phyloP scores from a whole-genome alignment of 495 filamentous ascomycete species.

The Trichoderma gamsii region DNA sequence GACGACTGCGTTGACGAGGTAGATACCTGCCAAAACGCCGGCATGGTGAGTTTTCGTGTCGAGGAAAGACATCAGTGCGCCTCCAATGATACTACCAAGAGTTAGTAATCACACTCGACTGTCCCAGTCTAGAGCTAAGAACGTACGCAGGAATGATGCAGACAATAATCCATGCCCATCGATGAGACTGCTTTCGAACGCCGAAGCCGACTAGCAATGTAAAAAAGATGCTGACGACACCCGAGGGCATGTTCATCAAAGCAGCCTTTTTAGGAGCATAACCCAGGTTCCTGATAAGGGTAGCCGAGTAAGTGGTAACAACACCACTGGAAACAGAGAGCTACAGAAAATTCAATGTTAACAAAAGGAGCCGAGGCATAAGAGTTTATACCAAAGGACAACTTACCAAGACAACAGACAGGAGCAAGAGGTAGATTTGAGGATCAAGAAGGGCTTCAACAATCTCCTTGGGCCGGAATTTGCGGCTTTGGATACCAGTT shows the following conservation, averaged over 20 bases:
- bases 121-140: not conserved
- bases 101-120: slow-evolving; percentile 11
- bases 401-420: slow-evolving; percentile 25
- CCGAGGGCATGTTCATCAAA: slow-evolving; percentile 55
- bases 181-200: slow-evolving; percentile 29
- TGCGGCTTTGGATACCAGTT: slow-evolving; percentile 49
- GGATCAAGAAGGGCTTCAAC: slow-evolving; percentile 32
- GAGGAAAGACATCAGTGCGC: slow-evolving; percentile 55
- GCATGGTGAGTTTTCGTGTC: slow-evolving; percentile 32
- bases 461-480: slow-evolving; percentile 40
- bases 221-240: slow-evolving; percentile 48
- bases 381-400: not conserved
- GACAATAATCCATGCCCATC: slow-evolving; percentile 31
- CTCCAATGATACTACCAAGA: slow-evolving; percentile 42
- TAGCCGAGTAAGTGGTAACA: slow-evolving; percentile 56
- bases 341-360: not conserved
- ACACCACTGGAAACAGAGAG: slow-evolving; percentile 53
- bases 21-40: slow-evolving; percentile 56
- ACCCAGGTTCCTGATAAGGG: slow-evolving; percentile 51
- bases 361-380: not conserved
- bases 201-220: slow-evolving; percentile 47
- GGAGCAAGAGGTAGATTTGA: slow-evolving; percentile 29
- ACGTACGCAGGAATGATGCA: slow-evolving; percentile 33
- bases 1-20: slow-evolving; percentile 56
- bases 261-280: slow-evolving; percentile 49